Conservation (phyloP, 257 asterid species). For the Rubia yunnanensis region DNA sequence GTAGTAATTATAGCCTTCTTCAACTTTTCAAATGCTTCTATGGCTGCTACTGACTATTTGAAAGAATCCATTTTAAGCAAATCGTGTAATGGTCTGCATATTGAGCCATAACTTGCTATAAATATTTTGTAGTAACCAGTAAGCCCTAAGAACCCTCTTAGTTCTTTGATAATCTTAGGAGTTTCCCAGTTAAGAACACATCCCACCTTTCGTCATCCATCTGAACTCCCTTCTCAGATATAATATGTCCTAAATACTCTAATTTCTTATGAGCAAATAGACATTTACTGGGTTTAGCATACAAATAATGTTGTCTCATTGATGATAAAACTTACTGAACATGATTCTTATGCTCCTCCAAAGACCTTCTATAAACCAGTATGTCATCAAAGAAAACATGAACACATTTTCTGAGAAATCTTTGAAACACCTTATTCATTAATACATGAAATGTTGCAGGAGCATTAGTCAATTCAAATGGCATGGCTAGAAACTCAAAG, state of each 20-base stretch:
- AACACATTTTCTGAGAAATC: background rate
- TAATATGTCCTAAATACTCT: background rate
- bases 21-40: too few species aligned
- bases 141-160: background rate
- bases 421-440: background rate
- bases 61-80: too few species aligned
- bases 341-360: too few species aligned
- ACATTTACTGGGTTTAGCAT: too few species aligned
- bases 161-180: background rate
- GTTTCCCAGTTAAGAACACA: background rate
- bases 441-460: background rate
- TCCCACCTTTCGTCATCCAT: background rate
- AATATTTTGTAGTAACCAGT: background rate
- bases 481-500: too few species aligned
- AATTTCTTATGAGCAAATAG: background rate
- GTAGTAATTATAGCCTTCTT: background rate
- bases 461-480: background rate
- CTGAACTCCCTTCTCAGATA: background rate
- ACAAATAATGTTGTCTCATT: background rate
- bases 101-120: background rate
- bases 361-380: too few species aligned
- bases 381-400: slow-evolving; percentile 6
- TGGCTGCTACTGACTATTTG: too few species aligned
- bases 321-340: too few species aligned
- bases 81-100: background rate